Evolutionary conservation across 176 grass and related monocot genomes (phyloP).

Genomic region (Calamus simplicifolius): DNA sequence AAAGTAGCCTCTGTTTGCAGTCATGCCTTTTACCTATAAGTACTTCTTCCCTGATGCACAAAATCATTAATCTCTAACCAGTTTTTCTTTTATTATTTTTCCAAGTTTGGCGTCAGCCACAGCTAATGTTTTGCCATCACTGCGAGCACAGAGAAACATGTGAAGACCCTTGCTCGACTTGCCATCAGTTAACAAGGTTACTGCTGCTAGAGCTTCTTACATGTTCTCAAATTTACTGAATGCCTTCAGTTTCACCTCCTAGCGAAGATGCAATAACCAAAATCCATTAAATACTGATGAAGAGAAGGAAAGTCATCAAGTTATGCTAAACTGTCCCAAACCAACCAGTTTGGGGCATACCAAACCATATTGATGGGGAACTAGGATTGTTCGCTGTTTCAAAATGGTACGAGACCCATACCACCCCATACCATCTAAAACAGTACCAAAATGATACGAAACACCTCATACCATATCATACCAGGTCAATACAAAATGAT

Average conservation of each 20-base stretch:
- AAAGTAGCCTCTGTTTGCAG: no score
- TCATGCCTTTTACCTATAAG: no score
- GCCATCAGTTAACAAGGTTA: conserved; percentile 75
- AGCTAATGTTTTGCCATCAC: conserved; percentile 74
- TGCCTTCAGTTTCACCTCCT: conserved; percentile 94
- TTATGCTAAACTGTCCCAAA: no score
- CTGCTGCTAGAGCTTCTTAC: conserved; percentile 72
- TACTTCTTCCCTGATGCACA: background rate
- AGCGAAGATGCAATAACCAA: background rate
- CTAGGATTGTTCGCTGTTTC: no score
- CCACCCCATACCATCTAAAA: no score
- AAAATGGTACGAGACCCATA: no score
- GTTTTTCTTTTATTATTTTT: conserved; percentile 75
- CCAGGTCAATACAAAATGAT: no score
- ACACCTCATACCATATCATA: no score
- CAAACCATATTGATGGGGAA: no score
- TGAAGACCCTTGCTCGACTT: conserved; percentile 84
- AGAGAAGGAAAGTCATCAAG: background rate
- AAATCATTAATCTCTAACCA: conserved; percentile 26
- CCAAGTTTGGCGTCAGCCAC: conserved; percentile 91
- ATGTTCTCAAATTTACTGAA: conserved; percentile 97
- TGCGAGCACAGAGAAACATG: conserved; percentile 70
- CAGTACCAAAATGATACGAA: no score
- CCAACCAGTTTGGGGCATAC: no score
- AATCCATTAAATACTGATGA: background rate